Conservation (phyloP, 768 basidiomycete species). For the Trametes cinnabarina region DNA sequence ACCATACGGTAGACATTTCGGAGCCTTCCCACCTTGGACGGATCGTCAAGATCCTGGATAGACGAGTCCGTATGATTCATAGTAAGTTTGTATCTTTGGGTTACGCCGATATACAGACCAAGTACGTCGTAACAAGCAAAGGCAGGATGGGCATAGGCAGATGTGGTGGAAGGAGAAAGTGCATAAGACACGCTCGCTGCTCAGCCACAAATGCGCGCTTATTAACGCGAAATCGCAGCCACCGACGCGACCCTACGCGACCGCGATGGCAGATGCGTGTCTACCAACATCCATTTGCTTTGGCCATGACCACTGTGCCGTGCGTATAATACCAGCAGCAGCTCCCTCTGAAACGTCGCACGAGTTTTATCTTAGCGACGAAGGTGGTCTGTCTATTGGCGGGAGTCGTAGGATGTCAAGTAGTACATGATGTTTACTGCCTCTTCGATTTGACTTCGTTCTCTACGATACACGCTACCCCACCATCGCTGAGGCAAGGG, state of each 20-base stretch:
- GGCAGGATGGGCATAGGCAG: too few species aligned
- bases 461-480: conserved; percentile 16
- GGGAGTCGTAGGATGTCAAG: background rate
- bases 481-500: background rate
- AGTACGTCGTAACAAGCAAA: too few species aligned
- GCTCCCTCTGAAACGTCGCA: too few species aligned
- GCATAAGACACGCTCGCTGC: background rate
- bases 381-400: background rate
- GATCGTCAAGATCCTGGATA: conserved; percentile 21
- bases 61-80: background rate
- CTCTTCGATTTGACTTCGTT: conserved; percentile 6
- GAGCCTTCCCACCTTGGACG: conserved; percentile 15
- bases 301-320: too few species aligned
- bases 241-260: too few species aligned
- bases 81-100: too few species aligned
- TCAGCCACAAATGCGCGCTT: conserved; percentile 1
- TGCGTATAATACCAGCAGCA: too few species aligned
- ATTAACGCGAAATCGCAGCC: too few species aligned
- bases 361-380: too few species aligned
- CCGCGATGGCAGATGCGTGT: too few species aligned
- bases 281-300: too few species aligned
- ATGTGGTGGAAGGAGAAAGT: background rate
- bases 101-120: too few species aligned
- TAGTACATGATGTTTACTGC: background rate
- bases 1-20: background rate